Percentiles rank a stretch among this genome's conserved stretches.
Evolutionary conservation across 305 asterid genomes (phyloP).

Genomic region (Galium porrigens): DNA sequence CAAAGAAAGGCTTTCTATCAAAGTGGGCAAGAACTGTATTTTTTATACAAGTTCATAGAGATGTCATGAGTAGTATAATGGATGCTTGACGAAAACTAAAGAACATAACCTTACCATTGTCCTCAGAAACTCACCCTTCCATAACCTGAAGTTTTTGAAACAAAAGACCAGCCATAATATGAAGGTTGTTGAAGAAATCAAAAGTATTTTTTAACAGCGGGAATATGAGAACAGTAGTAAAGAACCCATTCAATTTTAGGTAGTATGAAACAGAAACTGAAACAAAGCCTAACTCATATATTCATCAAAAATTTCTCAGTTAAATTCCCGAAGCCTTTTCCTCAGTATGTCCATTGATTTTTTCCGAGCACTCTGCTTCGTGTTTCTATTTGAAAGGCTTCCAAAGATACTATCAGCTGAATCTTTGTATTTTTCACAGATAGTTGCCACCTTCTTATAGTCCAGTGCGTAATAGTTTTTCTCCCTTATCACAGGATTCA

Average conservation of each 20-base stretch:
- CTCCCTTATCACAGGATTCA: conserved; percentile 88
- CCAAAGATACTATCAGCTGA: conserved; percentile 77
- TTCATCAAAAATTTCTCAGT: conserved; percentile 24
- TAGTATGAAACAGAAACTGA: conserved; percentile 4
- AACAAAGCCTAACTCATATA: conserved; percentile 8
- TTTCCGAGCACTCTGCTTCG: conserved; percentile 68
- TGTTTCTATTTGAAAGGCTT: conserved; percentile 60
- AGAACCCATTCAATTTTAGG: conserved; percentile 15
- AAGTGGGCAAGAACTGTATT: neutral
- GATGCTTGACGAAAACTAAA: neutral
- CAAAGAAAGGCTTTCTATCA: neutral
- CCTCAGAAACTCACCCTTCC: neutral
- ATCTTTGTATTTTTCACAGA: conserved; percentile 81
- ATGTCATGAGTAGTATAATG: neutral
- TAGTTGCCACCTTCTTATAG: conserved; percentile 65
- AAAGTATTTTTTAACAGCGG: neutral
- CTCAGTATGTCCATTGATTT: conserved; percentile 76
- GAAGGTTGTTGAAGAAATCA: neutral
- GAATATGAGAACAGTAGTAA: conserved; percentile 5
- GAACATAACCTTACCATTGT: neutral
- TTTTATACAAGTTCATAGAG: neutral
- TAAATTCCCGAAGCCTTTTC: conserved; percentile 72
- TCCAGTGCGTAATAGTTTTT: conserved; percentile 65
- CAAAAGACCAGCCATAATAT: neutral
- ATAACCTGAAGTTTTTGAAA: neutral